Conservation (phyloP, 352 stramenopile genomes). For the Pythium aquatile region DNA sequence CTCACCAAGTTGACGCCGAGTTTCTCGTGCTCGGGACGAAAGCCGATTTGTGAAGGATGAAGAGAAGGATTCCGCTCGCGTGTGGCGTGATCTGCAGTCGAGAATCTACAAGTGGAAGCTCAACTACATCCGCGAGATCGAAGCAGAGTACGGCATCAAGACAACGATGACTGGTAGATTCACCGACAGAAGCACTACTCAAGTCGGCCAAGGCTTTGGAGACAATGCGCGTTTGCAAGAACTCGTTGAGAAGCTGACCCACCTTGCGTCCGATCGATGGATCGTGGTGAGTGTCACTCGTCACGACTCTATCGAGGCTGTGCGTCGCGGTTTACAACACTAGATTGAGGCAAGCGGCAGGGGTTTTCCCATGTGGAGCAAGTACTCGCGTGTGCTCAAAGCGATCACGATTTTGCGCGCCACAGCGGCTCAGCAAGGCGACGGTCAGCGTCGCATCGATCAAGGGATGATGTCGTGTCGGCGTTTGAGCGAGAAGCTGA, state of each 20-base stretch:
- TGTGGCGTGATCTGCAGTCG: too few relatives aligned
- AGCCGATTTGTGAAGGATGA: too few relatives aligned
- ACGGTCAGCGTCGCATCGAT: not conserved
- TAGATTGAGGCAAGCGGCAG: not conserved
- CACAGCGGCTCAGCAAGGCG: not conserved
- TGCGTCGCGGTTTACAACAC: not conserved
- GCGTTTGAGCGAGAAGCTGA: constrained; percentile 1
- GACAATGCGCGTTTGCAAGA: too few relatives aligned
- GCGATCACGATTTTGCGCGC: not conserved
- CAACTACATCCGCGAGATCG: too few relatives aligned
- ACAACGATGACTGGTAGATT: too few relatives aligned
- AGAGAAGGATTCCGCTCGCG: too few relatives aligned
- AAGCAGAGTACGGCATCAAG: too few relatives aligned
- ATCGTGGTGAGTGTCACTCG: not conserved
- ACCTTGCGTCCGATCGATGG: not conserved
- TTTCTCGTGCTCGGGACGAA: constrained; percentile 12
- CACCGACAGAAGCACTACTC: too few relatives aligned
- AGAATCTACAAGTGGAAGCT: too few relatives aligned
- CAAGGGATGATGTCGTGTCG: not conserved
- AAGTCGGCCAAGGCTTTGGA: too few relatives aligned
- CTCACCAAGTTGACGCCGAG: not conserved
- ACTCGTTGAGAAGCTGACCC: too few relatives aligned
- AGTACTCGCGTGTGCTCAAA: not conserved
- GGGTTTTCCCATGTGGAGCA: not conserved
- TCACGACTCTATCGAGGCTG: not conserved